Evolutionary conservation across 306 rosid genomes (phyloP), one percentile per base, ranked within the genome.

Genomic region (Dicorynia guianensis): DNA sequence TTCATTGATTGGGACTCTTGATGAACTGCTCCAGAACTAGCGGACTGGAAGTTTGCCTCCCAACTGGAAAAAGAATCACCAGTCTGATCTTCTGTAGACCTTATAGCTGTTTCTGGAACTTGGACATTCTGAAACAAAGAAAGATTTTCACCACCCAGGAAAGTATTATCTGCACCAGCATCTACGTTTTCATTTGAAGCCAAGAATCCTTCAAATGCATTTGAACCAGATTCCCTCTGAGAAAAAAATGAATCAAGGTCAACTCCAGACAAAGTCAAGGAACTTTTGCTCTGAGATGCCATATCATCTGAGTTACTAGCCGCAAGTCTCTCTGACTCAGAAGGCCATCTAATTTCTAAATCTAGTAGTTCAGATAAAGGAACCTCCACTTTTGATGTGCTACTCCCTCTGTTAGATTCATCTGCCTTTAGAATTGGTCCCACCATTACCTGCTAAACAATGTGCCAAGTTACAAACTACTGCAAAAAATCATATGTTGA

Each of bases 291-390:
- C 38, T 54, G 90, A 78, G 69, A 59, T 0, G 67, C 74, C 42
- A 68, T 75, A 53, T 80, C 81, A 15, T 76, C 83, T 0, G 86
- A 68, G 52, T 47, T 49, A 77, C 76, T 46, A 43, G 77, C 62
- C 46, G 13, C 79, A 54, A 68, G 39, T 73, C 77, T 81, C 77
- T 95, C 93, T 0, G 82, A 81, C 79, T 85, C 90, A 56, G 92
- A 79, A 74, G 85, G 80, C 97, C 90, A 88, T 75, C 81, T 88
- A 76, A 92, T 90, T 79, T 92, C 93, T 73, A 95, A 80, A 85
- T 90, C 87, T 25, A 92, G 78, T 50, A 90, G 82, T 75, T 95
- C 86, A 63, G 91, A 84, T 57, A 95, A 81, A 9, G 86, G 85
- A 62, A 90, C 76, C 84, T 85, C 93, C 25, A 87, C 87, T 33